phyloP scores from a whole-genome alignment of 768 basidiomycete genomes.

The Pulveroboletus sp. region DNA sequence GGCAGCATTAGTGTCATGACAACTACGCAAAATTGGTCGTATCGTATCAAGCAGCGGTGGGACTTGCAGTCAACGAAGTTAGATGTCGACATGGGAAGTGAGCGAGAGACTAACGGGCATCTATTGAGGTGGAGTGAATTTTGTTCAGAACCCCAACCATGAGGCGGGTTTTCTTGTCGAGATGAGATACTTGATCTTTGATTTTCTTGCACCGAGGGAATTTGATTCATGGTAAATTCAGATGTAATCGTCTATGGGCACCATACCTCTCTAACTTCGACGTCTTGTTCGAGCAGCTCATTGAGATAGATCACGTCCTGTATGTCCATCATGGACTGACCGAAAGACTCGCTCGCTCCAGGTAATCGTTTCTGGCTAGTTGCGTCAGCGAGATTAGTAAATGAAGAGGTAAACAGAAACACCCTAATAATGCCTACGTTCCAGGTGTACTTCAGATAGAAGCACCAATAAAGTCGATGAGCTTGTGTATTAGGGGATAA shows the following conservation, averaged over 20 bases:
- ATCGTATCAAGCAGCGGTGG: constrained; percentile 54
- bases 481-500: too few relatives aligned
- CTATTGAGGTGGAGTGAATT: constrained; percentile 67
- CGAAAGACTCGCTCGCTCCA: constrained; percentile 2
- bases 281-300: constrained; percentile 55
- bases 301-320: constrained; percentile 55
- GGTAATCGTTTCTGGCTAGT: constrained; percentile 11
- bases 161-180: constrained; percentile 70
- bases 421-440: too few relatives aligned
- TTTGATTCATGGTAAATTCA: background rate
- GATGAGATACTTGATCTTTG: constrained; percentile 65
- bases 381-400: too few relatives aligned
- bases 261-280: constrained; percentile 60
- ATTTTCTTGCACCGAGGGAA: constrained; percentile 54
- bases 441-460: too few relatives aligned
- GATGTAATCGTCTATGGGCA: background rate
- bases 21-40: constrained; percentile 51
- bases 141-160: constrained; percentile 76
- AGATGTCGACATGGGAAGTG: constrained; percentile 9
- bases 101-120: constrained; percentile 44
- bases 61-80: constrained; percentile 38
- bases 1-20: constrained; percentile 42
- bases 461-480: too few relatives aligned
- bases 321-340: constrained; percentile 44
- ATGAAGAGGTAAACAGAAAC: too few relatives aligned